Base-by-base conservation (phyloP, 148 eudicot species). In the Fallopia convolvulus region DNA sequence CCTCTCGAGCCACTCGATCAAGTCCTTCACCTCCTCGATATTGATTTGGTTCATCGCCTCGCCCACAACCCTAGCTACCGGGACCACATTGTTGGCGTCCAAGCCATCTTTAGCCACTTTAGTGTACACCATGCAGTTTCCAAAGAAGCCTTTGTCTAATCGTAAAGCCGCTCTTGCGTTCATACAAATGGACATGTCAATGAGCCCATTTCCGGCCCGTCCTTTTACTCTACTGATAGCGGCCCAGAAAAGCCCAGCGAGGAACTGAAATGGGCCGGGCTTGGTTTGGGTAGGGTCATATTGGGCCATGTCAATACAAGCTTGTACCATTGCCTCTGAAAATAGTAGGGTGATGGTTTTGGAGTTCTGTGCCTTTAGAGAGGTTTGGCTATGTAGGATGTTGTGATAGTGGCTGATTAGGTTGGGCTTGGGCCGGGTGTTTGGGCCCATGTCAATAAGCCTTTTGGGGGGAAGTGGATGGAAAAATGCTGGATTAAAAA, bases 81-180 rank as follows among this genome's bases (percentile, higher is more conserved):
- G 70, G 32, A 82, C 46, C 6, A 84, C 56, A 70, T 84, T 86
- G 46, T 76, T 75, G 46, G 48, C 50, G 33, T 78, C 30, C 17
- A 86, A 53, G 53, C 78, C 82, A 23, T 77, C 73, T 30, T 81
- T 84, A 21, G 41, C 30, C 1, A 90, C 86, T 80, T 77, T 82
- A 47, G 76, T 82, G 26, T 83, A 81, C 0, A 88, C 81, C 89
- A 86, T 90, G 83, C 92, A 90, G 75, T 92, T 90, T 4, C 94
- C 97, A 66, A 92, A 92, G 61, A 78, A 90, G 23, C 92, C 86
- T 42, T 83, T 84, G 60, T 90, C 92, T 26, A 92, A 66, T 18
- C 85, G 82, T 13, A 92, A 42, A 30, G 74, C 55, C 76, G 81
- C 80, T 36, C 97, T 83, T 76, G 39, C 76, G 21, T 92, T 86